These are phyloP conservation scores for Venturia carpophila DNA, from an alignment of 2,329 filamentous ascomycete species.

Conservation along the genomic window DNA sequence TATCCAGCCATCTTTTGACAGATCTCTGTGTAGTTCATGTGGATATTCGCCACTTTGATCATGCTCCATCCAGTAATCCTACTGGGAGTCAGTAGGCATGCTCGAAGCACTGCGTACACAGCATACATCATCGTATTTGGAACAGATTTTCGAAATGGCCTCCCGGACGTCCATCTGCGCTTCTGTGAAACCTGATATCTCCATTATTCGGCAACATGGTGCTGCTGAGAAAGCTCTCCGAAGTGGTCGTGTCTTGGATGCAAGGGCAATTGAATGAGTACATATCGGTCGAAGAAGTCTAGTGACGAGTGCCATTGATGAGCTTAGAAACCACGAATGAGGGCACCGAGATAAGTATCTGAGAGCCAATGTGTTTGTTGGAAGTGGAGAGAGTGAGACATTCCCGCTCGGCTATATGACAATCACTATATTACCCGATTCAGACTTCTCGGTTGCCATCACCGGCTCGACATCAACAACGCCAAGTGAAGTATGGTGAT, in stretches of 20 bases:
- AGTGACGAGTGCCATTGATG: neutral
- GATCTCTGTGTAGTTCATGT: conserved; percentile 63
- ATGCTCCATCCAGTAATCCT: conserved; percentile 65
- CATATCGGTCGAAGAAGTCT: neutral
- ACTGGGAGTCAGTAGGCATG: conserved; percentile 16
- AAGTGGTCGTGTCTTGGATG: neutral
- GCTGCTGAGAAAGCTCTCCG: conserved; percentile 28
- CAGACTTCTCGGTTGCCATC: neutral
- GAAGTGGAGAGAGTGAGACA: neutral
- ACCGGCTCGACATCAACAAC: neutral
- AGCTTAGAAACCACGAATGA: neutral
- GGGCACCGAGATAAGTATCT: neutral
- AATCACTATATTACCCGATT: neutral
- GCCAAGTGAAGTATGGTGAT: neutral
- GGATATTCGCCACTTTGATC: conserved; percentile 66
- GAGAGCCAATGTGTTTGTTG: neutral
- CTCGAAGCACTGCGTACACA: neutral
- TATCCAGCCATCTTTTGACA: conserved; percentile 71
- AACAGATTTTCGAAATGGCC: conserved; percentile 59
- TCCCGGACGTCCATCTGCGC: conserved; percentile 66
- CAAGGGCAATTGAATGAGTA: neutral
- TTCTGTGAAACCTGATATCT: conserved; percentile 62
- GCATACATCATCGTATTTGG: conserved; percentile 55
- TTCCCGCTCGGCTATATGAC: neutral
- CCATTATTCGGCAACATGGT: conserved; percentile 50